Percentiles rank a stretch among this genome's conserved stretches.
Evolutionary conservation across 2,329 filamentous ascomycete genomes (phyloP).

Genomic region (Cryphonectria naterciae): DNA sequence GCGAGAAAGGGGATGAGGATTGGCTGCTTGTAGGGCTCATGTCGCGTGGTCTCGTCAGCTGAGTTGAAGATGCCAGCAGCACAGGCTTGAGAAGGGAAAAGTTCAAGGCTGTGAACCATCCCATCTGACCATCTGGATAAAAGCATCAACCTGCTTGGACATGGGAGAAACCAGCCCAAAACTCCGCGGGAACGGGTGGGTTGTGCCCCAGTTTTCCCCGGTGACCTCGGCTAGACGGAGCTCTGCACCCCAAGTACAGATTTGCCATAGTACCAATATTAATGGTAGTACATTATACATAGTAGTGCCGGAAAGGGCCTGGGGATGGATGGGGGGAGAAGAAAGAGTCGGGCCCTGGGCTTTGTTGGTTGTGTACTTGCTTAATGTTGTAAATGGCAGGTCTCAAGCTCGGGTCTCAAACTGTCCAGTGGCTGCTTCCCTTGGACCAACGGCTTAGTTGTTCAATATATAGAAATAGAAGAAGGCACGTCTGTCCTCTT

Average conservation of each 20-base stretch:
- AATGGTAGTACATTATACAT: not conserved
- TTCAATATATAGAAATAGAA: not conserved
- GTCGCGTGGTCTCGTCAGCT: constrained; percentile 12
- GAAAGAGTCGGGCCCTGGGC: not conserved
- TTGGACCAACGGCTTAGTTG: not conserved
- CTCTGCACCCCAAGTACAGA: constrained; percentile 4
- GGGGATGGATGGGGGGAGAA: not conserved
- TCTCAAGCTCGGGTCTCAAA: not conserved
- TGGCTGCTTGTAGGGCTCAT: not conserved
- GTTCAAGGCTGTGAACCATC: not conserved
- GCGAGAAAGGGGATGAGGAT: not conserved
- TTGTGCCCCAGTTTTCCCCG: constrained; percentile 13
- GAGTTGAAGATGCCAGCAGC: not conserved
- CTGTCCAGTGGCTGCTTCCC: constrained; percentile 1
- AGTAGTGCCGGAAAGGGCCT: constrained; percentile 4
- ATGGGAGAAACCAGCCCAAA: not conserved
- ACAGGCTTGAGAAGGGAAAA: not conserved
- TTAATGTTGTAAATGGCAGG: not conserved
- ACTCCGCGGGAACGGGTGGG: not conserved
- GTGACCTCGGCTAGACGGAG: constrained; percentile 27
- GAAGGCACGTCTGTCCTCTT: not conserved
- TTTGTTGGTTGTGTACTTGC: not conserved
- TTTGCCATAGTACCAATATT: not conserved
- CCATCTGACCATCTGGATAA: not conserved
- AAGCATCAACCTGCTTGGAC: not conserved